phyloP scores from a whole-genome alignment of 2,329 filamentous ascomycete genomes.

The Penicillium sp. region DNA sequence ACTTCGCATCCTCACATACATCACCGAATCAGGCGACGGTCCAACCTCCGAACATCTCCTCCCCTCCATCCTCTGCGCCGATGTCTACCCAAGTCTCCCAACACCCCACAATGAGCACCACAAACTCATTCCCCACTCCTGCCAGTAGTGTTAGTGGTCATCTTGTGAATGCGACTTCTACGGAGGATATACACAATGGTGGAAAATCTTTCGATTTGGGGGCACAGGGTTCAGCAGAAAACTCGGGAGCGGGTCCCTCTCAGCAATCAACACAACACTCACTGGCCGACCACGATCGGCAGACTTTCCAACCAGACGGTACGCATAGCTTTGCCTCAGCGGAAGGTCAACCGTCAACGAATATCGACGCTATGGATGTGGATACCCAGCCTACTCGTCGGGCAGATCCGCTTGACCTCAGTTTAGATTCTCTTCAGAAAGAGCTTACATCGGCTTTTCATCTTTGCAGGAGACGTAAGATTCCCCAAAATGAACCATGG shows the following conservation, averaged over 20 bases:
- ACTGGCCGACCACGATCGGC: conserved; percentile 37
- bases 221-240: conserved; percentile 23
- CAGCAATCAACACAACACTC: conserved; percentile 30
- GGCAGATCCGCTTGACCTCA: conserved; percentile 28
- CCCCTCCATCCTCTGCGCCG: conserved; percentile 41
- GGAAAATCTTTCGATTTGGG: conserved; percentile 31
- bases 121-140: conserved; percentile 45
- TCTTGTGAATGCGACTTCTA: conserved; percentile 28
- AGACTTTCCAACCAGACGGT: conserved; percentile 16
- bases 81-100: conserved; percentile 45
- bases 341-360: conserved; percentile 15
- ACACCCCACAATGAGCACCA: conserved; percentile 39
- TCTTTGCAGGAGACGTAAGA: conserved; percentile 51
- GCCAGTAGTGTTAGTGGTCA: conserved; percentile 45
- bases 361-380: conserved; percentile 41
- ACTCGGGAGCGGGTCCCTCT: conserved; percentile 14
- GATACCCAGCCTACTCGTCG: conserved; percentile 29
- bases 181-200: conserved; percentile 35
- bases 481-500: conserved; percentile 42
- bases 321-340: conserved; percentile 24
- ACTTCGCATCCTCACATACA: conserved; percentile 44
- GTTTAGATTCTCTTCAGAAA: conserved; percentile 44
- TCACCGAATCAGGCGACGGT: conserved; percentile 45
- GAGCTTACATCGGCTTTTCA: conserved; percentile 48
- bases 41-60: conserved; percentile 40